Conservation (phyloP, 345 rosid species). For the Raphanus raphanistrum region DNA sequence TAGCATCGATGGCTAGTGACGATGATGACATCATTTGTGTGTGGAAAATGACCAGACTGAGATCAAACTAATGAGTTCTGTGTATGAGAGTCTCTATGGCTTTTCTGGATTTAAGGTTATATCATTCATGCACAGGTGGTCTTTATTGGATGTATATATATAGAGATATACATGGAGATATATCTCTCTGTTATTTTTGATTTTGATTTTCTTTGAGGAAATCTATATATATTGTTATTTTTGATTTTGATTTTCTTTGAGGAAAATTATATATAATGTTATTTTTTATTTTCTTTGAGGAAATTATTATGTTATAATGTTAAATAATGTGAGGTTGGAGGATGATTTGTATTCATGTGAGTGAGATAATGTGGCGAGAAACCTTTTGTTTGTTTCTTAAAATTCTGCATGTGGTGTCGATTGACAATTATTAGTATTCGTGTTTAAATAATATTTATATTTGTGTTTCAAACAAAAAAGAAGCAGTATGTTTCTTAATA, state of each 20-base stretch:
- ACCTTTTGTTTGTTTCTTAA: too few species aligned
- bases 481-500: too few species aligned
- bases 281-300: not conserved
- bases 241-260: not conserved
- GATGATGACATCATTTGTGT: conserved; percentile 24
- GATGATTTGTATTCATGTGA: conserved; percentile 36
- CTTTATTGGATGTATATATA: conserved; percentile 29
- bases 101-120: conserved; percentile 31
- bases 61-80: not conserved
- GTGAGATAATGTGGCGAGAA: too few species aligned
- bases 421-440: too few species aligned
- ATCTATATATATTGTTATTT: not conserved
- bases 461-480: too few species aligned
- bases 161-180: conserved; percentile 24
- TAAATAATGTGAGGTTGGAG: conserved; percentile 41
- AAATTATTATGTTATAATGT: conserved; percentile 25
- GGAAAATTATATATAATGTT: too few species aligned
- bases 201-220: not conserved
- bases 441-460: too few species aligned
- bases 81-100: conserved; percentile 9
- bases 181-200: conserved; percentile 7
- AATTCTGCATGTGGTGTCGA: too few species aligned
- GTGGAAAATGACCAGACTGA: not conserved
- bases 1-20: conserved; percentile 25
- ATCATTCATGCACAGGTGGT: conserved; percentile 25